Percentiles rank a stretch among this genome's conserved stretches.
These are phyloP conservation scores for Arachis hypogaea DNA, from an alignment of 306 rosid species.

Conservation along the genomic window DNA sequence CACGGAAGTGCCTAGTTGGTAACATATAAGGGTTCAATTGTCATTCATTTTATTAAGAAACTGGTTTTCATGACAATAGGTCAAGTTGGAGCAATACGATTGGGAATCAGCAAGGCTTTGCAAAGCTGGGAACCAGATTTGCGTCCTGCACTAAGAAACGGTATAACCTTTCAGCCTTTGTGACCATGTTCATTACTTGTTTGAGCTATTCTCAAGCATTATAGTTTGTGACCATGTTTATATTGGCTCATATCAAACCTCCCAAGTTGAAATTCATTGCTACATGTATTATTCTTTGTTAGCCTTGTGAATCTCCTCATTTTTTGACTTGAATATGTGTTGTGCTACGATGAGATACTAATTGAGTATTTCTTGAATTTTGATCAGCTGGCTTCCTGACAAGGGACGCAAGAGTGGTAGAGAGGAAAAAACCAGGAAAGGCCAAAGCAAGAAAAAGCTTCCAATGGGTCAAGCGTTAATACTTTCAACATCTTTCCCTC, in stretches of 20 bases:
- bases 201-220: neutral
- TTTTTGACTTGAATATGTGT: neutral
- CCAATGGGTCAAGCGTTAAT: slow-evolving; percentile 99
- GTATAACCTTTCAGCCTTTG: slow-evolving; percentile 44
- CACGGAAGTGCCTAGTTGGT: neutral
- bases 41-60: slow-evolving; percentile 12
- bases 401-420: slow-evolving; percentile 88
- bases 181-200: neutral
- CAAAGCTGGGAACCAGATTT: slow-evolving; percentile 95
- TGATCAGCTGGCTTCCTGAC: slow-evolving; percentile 90
- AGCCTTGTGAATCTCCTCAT: neutral
- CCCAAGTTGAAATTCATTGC: neutral
- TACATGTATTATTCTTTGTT: neutral
- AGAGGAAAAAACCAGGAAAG: slow-evolving; percentile 96
- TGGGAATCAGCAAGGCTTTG: slow-evolving; percentile 94
- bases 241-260: slow-evolving; percentile 17
- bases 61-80: slow-evolving; percentile 51
- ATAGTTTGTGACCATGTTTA: neutral
- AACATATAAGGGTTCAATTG: slow-evolving; percentile 25
- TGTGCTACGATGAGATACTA: slow-evolving; percentile 32
- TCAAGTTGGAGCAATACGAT: slow-evolving; percentile 92
- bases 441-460: slow-evolving; percentile 98
- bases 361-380: slow-evolving; percentile 31
- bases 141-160: slow-evolving; percentile 78
- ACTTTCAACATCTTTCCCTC: slow-evolving; percentile 22